Evolutionary conservation across 768 basidiomycete genomes (phyloP).

Genomic region (Tylopilus felleus): DNA sequence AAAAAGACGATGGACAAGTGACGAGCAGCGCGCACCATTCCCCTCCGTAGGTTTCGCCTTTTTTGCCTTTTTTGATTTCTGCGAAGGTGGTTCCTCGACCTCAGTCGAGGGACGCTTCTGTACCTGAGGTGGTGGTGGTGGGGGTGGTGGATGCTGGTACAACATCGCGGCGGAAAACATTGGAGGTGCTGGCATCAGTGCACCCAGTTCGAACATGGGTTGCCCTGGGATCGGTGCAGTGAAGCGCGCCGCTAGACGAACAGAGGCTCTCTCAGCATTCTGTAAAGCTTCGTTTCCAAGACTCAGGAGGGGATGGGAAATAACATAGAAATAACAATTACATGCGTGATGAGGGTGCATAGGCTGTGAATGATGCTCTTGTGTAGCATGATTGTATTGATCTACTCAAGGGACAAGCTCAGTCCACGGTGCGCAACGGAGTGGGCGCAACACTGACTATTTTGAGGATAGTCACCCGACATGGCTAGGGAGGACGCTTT

Average conservation of each 20-base stretch:
- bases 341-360: slow-evolving; percentile 31
- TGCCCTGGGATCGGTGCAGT: slow-evolving; percentile 31
- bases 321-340: slow-evolving; percentile 27
- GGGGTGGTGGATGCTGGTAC: slow-evolving; percentile 29
- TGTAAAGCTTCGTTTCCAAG: slow-evolving; percentile 44
- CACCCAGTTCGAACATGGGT: slow-evolving; percentile 33
- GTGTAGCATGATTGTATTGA: slow-evolving; percentile 32
- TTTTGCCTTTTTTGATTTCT: slow-evolving; percentile 48
- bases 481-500: slow-evolving; percentile 33
- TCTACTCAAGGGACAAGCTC: slow-evolving; percentile 20
- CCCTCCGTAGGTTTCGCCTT: slow-evolving; percentile 36
- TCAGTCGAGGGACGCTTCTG: slow-evolving; percentile 39
- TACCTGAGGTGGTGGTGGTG: slow-evolving; percentile 25
- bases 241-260: slow-evolving; percentile 56
- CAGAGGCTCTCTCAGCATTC: slow-evolving; percentile 49
- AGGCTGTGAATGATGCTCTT: slow-evolving; percentile 32
- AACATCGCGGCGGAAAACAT: slow-evolving; percentile 29
- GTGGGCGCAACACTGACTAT: slow-evolving; percentile 36
- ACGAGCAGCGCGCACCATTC: slow-evolving; percentile 26
- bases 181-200: slow-evolving; percentile 29
- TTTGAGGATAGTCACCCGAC: slow-evolving; percentile 41
- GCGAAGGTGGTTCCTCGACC: slow-evolving; percentile 39
- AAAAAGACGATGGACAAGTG: slow-evolving; percentile 4
- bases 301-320: slow-evolving; percentile 22
- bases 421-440: slow-evolving; percentile 13